Base-by-base conservation (phyloP, 2,329 filamentous ascomycete species). In the Onygenales sp. region DNA sequence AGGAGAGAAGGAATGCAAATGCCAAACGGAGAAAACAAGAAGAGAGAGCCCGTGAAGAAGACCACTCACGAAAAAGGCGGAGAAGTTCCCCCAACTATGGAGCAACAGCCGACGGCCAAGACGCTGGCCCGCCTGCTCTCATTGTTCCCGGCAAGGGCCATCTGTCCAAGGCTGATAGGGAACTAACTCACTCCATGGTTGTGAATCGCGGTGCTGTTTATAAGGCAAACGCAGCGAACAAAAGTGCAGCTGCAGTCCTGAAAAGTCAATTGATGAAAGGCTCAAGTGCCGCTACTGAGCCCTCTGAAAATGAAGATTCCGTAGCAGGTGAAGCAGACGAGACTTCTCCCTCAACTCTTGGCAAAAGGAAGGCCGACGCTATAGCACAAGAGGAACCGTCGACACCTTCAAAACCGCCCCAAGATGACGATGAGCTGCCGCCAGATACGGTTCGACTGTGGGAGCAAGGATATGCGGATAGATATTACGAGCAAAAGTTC, bases 401-500 rank as follows among this genome's bases (percentile, higher is more conserved):
- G 55, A 81, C 84, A 11, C 78, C 82, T 7, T 67, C 70, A 33
- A 68, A 66, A 5, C 68, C 66, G 5, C 49, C 46, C 17, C 33
- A 54, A 13, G 56, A 79, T 17, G 72, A 75, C 10, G 83, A 86
- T 52, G 85, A 84, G 42, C 79, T 80, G 14, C 82, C 86, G 2
- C 77, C 83, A 56, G 93, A 98, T 65, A 89, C 85, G 14, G 87
- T 98, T 51, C 83, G 86, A 55, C 76, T 98, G 10, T 98, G 93
- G 93, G 93, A 98, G 66, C 85, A 91, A 51, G 93, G 93, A 7
- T 98, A 98, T 67, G 85, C 86, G 50, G 92, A 96, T 71, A 82
- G 93, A 46, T 98, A 98, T 70, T 98, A 98, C 66, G 86, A 95
- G 67, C 89, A 95, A 68, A 98, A 98, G 68, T 98, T 98, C 65